Conservation (phyloP, 352 stramenopile genomes). For the Globisporangium carolinianum region DNA sequence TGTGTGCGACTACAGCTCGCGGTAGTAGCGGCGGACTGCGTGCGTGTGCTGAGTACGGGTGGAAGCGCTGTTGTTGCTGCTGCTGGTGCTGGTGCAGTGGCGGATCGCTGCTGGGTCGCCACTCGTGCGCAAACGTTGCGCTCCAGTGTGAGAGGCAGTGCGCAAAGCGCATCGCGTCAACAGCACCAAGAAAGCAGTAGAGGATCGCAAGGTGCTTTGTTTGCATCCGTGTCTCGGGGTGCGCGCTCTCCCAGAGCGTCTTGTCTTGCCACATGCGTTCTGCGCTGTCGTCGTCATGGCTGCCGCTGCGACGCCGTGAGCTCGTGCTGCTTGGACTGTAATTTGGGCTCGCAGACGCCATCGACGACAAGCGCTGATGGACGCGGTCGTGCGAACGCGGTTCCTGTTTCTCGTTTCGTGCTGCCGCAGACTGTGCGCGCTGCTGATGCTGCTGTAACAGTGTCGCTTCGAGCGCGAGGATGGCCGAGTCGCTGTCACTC, state of each 20-base stretch:
- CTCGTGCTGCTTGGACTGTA: constrained; percentile 1
- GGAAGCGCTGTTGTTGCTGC: constrained; percentile 3
- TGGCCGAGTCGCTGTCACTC: constrained; percentile 8
- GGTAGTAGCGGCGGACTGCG: constrained; percentile 3
- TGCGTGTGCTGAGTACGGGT: neutral
- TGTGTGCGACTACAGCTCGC: neutral
- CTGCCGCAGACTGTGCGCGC: neutral
- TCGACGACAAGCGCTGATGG: constrained; percentile 2
- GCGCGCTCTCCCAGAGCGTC: constrained; percentile 32
- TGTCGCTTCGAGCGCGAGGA: constrained; percentile 6
- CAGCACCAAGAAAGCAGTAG: constrained; percentile 27
- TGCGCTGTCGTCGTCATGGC: constrained; percentile 5
- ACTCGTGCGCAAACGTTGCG: constrained; percentile 17
- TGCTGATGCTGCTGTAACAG: neutral
- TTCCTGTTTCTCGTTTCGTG: neutral
- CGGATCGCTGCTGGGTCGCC: neutral
- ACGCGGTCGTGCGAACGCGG: constrained; percentile 8
- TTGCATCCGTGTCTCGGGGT: constrained; percentile 27
- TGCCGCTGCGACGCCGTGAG: no score
- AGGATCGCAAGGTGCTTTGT: constrained; percentile 50
- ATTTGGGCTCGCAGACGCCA: neutral
- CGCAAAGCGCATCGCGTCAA: constrained; percentile 24
- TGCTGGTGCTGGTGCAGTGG: neutral
- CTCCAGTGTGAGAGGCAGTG: constrained; percentile 23
- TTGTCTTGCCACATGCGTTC: constrained; percentile 24